A percentile compares a stretch with the other conserved stretches of the same genome.
Conservation (phyloP, 2,329 filamentous ascomycete species). For the Colletotrichum aenigma region DNA sequence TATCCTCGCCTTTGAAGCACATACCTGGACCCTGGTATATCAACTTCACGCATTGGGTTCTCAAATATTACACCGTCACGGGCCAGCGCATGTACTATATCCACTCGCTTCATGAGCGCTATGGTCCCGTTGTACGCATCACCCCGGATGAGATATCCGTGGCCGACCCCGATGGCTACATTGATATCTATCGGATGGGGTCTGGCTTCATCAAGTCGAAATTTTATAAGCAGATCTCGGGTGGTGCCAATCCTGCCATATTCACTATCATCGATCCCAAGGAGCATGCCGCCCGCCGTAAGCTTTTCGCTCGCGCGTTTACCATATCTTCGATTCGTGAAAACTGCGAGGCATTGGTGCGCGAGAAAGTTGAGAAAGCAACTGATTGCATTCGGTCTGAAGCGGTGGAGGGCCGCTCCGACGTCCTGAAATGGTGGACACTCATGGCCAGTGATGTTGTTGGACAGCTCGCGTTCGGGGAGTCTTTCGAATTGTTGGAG, state of each 20-base stretch:
- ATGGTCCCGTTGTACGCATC: slow-evolving; percentile 7
- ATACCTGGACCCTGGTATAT: slow-evolving; percentile 11
- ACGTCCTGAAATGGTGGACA: slow-evolving; percentile 58
- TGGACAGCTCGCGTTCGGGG: slow-evolving; percentile 57
- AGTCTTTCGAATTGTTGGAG: slow-evolving; percentile 59
- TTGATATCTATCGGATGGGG: slow-evolving; percentile 5
- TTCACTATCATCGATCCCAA: background rate
- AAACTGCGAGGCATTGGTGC: slow-evolving; percentile 35
- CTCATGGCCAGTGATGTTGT: slow-evolving; percentile 61
- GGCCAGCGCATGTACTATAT: slow-evolving; percentile 4
- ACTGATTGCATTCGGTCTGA: slow-evolving; percentile 51
- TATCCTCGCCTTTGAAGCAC: background rate
- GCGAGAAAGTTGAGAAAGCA: slow-evolving; percentile 38
- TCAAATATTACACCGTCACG: background rate
- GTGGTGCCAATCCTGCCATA: background rate
- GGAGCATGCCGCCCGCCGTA: slow-evolving; percentile 26
- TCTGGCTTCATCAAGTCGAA: background rate
- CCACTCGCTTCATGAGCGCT: background rate
- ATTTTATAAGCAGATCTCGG: background rate
- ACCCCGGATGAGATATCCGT: slow-evolving; percentile 4
- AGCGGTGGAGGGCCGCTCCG: slow-evolving; percentile 36
- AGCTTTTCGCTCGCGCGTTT: slow-evolving; percentile 44
- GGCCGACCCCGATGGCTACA: background rate
- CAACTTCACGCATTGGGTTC: background rate
- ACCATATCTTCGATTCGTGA: slow-evolving; percentile 38